phyloP scores from a whole-genome alignment of 352 stramenopile genomes.

The Globisporangium perplexum region DNA sequence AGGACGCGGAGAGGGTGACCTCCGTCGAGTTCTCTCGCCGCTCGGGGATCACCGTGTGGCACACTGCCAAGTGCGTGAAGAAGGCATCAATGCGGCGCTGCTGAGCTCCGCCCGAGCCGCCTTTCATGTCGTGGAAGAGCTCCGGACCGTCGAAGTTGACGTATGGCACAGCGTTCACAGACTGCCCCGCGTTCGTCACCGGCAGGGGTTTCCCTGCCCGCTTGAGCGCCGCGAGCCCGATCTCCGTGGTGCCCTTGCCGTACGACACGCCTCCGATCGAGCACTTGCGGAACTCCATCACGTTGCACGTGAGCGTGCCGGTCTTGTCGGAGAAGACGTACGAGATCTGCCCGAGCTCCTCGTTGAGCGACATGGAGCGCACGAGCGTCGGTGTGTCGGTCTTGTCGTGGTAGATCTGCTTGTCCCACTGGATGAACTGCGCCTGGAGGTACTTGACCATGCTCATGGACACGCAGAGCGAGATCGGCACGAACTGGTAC shows the following conservation, averaged over 20 bases:
- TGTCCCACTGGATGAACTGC: constrained; percentile 92
- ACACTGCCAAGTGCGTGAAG: constrained; percentile 84
- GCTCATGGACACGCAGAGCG: constrained; percentile 96
- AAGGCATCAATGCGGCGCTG: constrained; percentile 67
- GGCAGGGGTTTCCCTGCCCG: constrained; percentile 53
- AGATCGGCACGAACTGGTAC: constrained; percentile 97
- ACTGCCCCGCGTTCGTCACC: constrained; percentile 14
- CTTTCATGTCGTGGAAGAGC: constrained; percentile 61
- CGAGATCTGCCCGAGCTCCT: constrained; percentile 95
- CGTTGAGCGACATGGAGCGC: constrained; percentile 92
- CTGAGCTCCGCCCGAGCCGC: constrained; percentile 37
- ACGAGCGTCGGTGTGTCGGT: constrained; percentile 87
- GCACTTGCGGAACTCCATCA: constrained; percentile 97
- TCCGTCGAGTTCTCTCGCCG: constrained; percentile 66
- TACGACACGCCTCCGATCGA: constrained; percentile 89
- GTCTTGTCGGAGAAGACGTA: constrained; percentile 99
- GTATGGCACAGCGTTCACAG: constrained; percentile 36
- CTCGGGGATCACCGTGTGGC: constrained; percentile 97
- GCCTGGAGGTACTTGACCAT: constrained; percentile 94
- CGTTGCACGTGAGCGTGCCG: constrained; percentile 99
- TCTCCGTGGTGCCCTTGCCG: constrained; percentile 80
- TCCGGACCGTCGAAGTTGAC: constrained; percentile 77
- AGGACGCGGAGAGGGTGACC: constrained; percentile 66
- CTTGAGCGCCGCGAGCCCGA: constrained; percentile 63
- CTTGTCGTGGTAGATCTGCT: constrained; percentile 90